A percentile compares a stretch with the other conserved stretches of the same genome.
Conservation (phyloP, 164 flowering plant genomes). For the Vitis rupestris region DNA sequence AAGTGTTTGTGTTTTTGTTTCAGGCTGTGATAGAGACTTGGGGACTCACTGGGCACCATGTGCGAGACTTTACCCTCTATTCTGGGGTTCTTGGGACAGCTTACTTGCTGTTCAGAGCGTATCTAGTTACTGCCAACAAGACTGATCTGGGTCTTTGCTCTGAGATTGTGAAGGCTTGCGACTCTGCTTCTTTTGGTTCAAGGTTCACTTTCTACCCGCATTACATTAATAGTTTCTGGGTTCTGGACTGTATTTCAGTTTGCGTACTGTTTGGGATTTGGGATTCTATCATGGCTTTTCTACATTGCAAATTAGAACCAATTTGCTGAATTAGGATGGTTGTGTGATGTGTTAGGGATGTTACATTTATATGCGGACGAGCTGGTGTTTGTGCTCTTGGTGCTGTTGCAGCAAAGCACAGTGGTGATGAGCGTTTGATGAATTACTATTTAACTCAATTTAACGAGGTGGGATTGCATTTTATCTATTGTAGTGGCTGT, state of each 20-base stretch:
- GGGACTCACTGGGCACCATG: slow-evolving; percentile 31
- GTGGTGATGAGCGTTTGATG: slow-evolving; percentile 37
- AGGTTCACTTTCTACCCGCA: slow-evolving; percentile 15
- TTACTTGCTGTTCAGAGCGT: slow-evolving; percentile 46
- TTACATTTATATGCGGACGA: slow-evolving; percentile 79
- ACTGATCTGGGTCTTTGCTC: slow-evolving; percentile 48
- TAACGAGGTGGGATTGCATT: slow-evolving; percentile 40
- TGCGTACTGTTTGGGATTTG: not conserved
- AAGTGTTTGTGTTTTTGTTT: slow-evolving; percentile 20
- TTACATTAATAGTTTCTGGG: not conserved
- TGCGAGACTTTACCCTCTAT: slow-evolving; percentile 48
- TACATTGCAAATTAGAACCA: not conserved
- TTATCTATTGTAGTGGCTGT: not conserved
- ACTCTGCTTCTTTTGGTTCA: slow-evolving; percentile 30
- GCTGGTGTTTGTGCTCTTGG: slow-evolving; percentile 89
- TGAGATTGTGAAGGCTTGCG: slow-evolving; percentile 54
- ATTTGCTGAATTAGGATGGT: not conserved
- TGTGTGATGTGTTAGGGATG: slow-evolving; percentile 26
- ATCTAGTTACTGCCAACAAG: slow-evolving; percentile 33
- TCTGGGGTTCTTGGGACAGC: slow-evolving; percentile 64
- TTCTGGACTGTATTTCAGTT: not conserved
- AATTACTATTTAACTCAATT: slow-evolving; percentile 53
- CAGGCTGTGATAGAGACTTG: slow-evolving; percentile 60
- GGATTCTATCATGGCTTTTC: not conserved
- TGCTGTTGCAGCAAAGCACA: slow-evolving; percentile 65